These are phyloP conservation scores for Panicum hallii DNA, from an alignment of 202 grass and related monocot species.

Conservation along the genomic window DNA sequence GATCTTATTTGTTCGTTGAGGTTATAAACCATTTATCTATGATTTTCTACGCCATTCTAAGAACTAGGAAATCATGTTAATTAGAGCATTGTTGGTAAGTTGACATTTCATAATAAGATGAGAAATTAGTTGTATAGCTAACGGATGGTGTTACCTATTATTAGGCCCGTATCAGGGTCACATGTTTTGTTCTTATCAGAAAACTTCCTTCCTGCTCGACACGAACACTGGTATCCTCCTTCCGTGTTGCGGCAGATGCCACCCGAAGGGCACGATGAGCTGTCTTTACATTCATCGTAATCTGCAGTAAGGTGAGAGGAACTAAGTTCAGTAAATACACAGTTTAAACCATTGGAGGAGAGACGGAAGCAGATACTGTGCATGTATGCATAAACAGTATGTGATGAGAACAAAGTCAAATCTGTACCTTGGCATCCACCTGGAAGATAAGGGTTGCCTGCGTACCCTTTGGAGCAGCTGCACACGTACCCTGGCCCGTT, in stretches of 20 bases:
- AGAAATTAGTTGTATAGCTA: not conserved
- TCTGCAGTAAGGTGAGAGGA: not conserved
- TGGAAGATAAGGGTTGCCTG: slow-evolving; percentile 49
- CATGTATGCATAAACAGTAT: too few relatives aligned
- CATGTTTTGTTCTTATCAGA: not conserved
- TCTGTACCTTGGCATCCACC: slow-evolving; percentile 42
- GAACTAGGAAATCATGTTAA: too few relatives aligned
- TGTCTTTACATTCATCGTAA: slow-evolving; percentile 37
- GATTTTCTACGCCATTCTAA: too few relatives aligned
- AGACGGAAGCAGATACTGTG: not conserved
- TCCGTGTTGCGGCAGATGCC: slow-evolving; percentile 32
- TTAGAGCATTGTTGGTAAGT: not conserved
- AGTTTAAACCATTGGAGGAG: not conserved
- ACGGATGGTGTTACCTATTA: not conserved
- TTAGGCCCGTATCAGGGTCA: slow-evolving; percentile 19
- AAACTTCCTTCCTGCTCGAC: slow-evolving; percentile 32
- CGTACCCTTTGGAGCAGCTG: slow-evolving; percentile 28
- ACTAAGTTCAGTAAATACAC: not conserved
- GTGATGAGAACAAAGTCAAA: not conserved
- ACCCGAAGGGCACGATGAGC: slow-evolving; percentile 25
- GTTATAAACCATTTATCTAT: not conserved
- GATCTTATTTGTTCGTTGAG: not conserved
- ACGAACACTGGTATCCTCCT: slow-evolving; percentile 45
- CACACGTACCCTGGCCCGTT: slow-evolving; percentile 38
- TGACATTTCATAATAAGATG: not conserved